Base-by-base conservation (phyloP, 768 basidiomycete genomes). In the Naganishia friedmannii region DNA sequence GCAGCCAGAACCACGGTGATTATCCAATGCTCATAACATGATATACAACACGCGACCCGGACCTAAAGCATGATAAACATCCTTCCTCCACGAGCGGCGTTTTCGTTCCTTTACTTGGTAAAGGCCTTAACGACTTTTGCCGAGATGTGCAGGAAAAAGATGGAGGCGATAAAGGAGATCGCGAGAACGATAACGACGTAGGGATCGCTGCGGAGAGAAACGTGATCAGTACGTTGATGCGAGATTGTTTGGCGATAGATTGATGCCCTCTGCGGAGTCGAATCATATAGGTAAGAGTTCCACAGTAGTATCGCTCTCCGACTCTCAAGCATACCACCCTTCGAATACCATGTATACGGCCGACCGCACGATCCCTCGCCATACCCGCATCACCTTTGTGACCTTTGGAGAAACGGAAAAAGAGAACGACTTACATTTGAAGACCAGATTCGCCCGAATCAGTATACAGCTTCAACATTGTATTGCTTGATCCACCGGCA, bases 381-480 rank as follows among this genome's bases (percentile, higher is more conserved):
- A 31, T 29, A 19, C 28, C 6, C 15, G 37, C 10, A 70, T 54
- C 28, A 60, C 46, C 48, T 46, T 17, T 46, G 13, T n/a, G 45
- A 46, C 15, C 21, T n/a, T 21, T 51, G 3, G 23, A n/a, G 1
- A 13, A 58, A 66, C 56, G 45, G n/a, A 55, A 29, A 29, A 17
- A 55, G 9, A 29, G 29, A 19, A 17, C 26, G n/a, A 89, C 93
- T 81, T 80, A 98, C 96, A 99, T 92, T 86, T 93, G 88, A 67
- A 99, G 86, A 28, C 96, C 96, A 56, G 92, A 92, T 70, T 94
- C 94, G 79, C 97, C 96, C 80, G 97, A 95, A 69, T 80, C 80
- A 46, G 96, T 98, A 87, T 98, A 98, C 4, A 99, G 86, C 83
- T 92, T 93, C 78, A 99, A 87, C 96, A 99, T 98, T 69, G 96